These are phyloP conservation scores for Anacardium occidentale DNA, from an alignment of 345 rosid species.

Conservation along the genomic window DNA sequence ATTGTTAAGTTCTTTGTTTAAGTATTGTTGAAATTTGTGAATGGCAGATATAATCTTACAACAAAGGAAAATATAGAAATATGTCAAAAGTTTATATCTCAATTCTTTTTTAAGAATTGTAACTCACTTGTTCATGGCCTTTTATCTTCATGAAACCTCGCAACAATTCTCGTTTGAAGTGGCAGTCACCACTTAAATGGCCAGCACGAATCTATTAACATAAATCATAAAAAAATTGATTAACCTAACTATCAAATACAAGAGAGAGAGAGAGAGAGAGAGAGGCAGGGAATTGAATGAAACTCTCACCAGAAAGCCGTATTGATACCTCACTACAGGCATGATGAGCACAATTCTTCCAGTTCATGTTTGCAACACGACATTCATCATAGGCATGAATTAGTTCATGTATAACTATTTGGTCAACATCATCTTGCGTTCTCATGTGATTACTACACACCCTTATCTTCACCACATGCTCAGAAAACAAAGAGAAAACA, in stretches of 20 bases:
- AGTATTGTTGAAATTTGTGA: not conserved
- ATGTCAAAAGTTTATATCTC: not conserved
- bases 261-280: not conserved
- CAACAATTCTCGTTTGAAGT: conserved; percentile 77
- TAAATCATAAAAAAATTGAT: not conserved
- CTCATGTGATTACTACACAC: conserved; percentile 79
- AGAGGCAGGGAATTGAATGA: not conserved
- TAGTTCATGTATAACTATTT: conserved; percentile 79
- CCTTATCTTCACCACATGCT: conserved; percentile 47
- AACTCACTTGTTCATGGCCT: conserved; percentile 88
- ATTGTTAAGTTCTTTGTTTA: not conserved
- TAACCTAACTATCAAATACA: not conserved
- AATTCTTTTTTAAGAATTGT: not conserved
- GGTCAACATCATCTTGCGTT: conserved; percentile 79
- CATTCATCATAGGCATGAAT: conserved; percentile 94
- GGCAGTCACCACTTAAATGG: conserved; percentile 92
- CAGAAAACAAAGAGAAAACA: conserved; percentile 10
- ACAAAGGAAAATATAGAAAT: not conserved
- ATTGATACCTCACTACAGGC: conserved; percentile 83
- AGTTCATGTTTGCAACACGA: conserved; percentile 78
- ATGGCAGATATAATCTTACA: not conserved
- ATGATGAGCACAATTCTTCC: conserved; percentile 92
- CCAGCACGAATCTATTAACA: conserved; percentile 77
- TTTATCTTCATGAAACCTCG: conserved; percentile 72
- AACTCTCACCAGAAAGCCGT: conserved; percentile 4